Conservation (phyloP, 164 flowering plant species). For the Stephania cephalantha region DNA sequence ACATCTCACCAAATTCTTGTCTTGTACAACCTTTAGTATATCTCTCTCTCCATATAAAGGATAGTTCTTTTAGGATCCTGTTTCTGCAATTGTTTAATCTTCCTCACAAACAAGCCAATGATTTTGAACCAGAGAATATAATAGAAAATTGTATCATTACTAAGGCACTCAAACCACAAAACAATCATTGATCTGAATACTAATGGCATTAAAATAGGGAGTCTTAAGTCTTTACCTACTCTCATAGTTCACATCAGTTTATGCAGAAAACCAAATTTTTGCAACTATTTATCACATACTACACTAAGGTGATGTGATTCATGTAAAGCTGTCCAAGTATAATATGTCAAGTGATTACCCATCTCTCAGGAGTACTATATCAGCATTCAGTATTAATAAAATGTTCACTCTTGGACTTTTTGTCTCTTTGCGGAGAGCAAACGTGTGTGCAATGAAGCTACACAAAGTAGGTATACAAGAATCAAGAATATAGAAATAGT, state of each 20-base stretch:
- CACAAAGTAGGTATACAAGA: not conserved
- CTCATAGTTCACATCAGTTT: not conserved
- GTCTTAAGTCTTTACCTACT: too few species aligned
- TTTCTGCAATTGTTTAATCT: not conserved
- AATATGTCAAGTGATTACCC: not conserved
- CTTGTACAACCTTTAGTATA: not conserved
- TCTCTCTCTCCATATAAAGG: not conserved
- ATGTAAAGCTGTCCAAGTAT: not conserved
- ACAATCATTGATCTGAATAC: too few species aligned
- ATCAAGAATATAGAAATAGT: not conserved
- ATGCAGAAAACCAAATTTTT: not conserved
- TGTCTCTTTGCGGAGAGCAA: not conserved
- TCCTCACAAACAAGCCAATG: not conserved
- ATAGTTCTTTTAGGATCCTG: not conserved
- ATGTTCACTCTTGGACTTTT: not conserved
- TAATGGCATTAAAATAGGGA: too few species aligned
- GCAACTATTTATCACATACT: not conserved
- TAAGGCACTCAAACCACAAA: too few species aligned
- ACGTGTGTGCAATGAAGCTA: slow-evolving; percentile 1
- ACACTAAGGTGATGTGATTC: not conserved
- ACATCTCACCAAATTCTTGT: slow-evolving; percentile 3
- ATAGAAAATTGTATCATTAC: too few species aligned
- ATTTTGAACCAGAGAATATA: too few species aligned
- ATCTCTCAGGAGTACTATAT: not conserved
- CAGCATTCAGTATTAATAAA: not conserved